Percentiles rank a stretch among this genome's conserved stretches.
phyloP scores from a whole-genome alignment of 192 early-diverging fungal species.

The Oehlia diaphana region DNA sequence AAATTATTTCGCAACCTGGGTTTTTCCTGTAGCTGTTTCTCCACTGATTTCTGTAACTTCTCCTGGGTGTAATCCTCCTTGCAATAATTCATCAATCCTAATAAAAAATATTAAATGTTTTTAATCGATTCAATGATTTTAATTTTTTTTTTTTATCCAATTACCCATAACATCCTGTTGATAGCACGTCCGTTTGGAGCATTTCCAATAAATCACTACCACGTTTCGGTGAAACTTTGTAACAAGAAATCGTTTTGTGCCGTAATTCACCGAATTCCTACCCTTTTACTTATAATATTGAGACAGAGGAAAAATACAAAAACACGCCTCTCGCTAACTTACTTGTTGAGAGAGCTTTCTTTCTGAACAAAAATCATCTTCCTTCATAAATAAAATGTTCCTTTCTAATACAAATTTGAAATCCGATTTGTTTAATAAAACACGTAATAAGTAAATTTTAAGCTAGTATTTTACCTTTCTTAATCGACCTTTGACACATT shows the following conservation, averaged over 20 bases:
- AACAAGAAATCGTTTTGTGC: background rate
- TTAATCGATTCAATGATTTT: background rate
- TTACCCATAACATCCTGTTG: slow-evolving; percentile 12
- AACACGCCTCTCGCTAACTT: background rate
- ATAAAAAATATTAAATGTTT: background rate
- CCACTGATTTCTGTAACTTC: slow-evolving; percentile 28
- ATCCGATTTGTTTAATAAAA: background rate
- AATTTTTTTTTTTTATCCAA: too few relatives aligned
- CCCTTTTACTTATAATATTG: background rate
- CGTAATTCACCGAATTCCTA: background rate
- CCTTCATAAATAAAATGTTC: background rate
- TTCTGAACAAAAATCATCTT: background rate
- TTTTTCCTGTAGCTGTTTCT: slow-evolving; percentile 25
- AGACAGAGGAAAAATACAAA: background rate
- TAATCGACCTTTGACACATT: background rate
- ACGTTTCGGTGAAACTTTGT: slow-evolving; percentile 6
- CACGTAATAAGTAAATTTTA: background rate
- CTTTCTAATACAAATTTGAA: background rate
- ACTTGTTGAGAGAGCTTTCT: background rate
- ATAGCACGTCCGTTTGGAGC: background rate
- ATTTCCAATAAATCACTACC: background rate
- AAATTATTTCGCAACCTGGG: slow-evolving; percentile 4
- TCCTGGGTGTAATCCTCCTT: slow-evolving; percentile 22
- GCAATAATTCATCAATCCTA: slow-evolving; percentile 24
- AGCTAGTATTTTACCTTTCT: background rate